Evolutionary conservation across 179 eudicot genomes (phyloP), one percentile per base, ranked within the genome.

Genomic region (Spergularia azorica): DNA sequence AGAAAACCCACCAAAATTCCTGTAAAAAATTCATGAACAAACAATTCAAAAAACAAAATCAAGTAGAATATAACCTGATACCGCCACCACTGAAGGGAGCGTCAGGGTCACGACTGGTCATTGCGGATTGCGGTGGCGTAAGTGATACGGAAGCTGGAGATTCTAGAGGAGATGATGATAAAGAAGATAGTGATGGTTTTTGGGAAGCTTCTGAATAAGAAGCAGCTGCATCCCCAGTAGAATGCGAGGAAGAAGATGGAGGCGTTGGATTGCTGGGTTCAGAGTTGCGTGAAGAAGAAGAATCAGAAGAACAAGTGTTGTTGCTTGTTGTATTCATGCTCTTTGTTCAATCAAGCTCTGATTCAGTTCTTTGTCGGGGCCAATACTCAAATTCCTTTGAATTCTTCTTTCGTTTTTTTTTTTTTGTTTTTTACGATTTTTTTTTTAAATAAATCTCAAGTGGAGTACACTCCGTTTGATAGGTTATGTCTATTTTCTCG

Each of bases 1-100:
- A 67, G 36, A 67, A 10, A 67, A 4, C 38, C 36, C 15, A 50
- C 11, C 54, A 59, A 46, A 41, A 70, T 50, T 13, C 13, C 3
- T 20, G 16, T 17, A 14, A 11, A 60, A 76, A 76, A 4, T 7
- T 46, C 50, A 70, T 39, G 12, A 61, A 18, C 17, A 4, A 36
- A 32, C 41, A 36, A 52, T 6, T 8, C 8, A 61, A 63, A 63
- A 63, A 55, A 51, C 13, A 15, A 9, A 59, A 6, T 59, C n/a
- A n/a, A 54, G n/a, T 9, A 18, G 16, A 59, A 50, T 16, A n/a
- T 11, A 5, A 84, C 84, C 86, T 84, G 73, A 84, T 60, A 16
- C 86, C 86, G 2, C 86, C 86, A 58, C 86, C 86, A 78, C 82
- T 84, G 75, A 84, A 78, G 77, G 73, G 82, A 12, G 75, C 72